Evolutionary conservation across 1,284 basidiomycete genomes (phyloP).

Genomic region (Ceratobasidium sp.): DNA sequence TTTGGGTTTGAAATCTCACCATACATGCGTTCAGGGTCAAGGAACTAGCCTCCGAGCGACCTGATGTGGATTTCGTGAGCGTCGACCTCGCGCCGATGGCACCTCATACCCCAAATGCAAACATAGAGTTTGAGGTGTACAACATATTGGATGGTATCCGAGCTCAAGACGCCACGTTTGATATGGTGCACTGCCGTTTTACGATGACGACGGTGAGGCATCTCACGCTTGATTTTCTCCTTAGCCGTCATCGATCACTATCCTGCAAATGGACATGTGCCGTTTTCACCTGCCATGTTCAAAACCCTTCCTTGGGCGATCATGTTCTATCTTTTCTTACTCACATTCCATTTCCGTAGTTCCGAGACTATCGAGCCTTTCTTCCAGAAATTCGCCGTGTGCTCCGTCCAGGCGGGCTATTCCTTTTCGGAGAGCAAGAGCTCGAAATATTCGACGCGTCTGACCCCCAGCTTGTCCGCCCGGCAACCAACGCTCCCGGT

Average conservation of each 20-base stretch:
- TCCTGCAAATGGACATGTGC: conserved; percentile 36
- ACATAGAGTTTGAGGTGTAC: conserved; percentile 49
- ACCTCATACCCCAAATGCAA: conserved; percentile 47
- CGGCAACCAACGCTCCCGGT: conserved; percentile 42
- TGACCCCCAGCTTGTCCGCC: conserved; percentile 46
- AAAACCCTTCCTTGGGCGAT: conserved; percentile 36
- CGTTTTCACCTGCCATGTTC: conserved; percentile 45
- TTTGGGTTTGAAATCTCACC: conserved; percentile 27
- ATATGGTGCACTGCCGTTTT: conserved; percentile 47
- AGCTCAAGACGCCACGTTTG: conserved; percentile 46
- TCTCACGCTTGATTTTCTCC: conserved; percentile 32
- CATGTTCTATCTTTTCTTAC: conserved; percentile 36
- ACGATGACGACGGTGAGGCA: conserved; percentile 46
- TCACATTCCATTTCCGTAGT: conserved; percentile 46
- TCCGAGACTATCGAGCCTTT: conserved; percentile 49
- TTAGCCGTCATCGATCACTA: conserved; percentile 37
- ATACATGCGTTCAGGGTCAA: conserved; percentile 46
- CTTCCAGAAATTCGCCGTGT: conserved; percentile 48
- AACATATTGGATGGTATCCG: conserved; percentile 47
- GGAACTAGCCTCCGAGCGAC: conserved; percentile 47
- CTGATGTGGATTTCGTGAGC: conserved; percentile 49
- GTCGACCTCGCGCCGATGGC: conserved; percentile 49
- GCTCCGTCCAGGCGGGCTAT: conserved; percentile 48
- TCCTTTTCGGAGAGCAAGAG: conserved; percentile 49
- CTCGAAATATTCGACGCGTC: conserved; percentile 47